Evolutionary conservation across 2,329 filamentous ascomycete genomes (phyloP).

Genomic region (Clarireedia sp.): DNA sequence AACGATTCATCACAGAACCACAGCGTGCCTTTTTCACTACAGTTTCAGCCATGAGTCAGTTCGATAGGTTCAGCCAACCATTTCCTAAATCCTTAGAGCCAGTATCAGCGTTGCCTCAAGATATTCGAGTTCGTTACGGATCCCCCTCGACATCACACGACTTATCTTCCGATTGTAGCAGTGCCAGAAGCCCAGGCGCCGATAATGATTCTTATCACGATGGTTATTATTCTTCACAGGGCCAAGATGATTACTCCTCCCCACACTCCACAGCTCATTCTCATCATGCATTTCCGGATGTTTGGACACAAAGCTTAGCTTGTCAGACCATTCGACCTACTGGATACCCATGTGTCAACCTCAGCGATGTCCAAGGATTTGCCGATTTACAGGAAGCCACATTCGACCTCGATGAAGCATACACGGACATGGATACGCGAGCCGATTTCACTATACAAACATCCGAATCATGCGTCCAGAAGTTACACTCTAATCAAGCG

Average conservation of each 20-base stretch:
- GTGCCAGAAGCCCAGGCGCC: slow-evolving; percentile 16
- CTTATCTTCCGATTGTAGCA: slow-evolving; percentile 17
- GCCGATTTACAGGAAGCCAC: slow-evolving; percentile 19
- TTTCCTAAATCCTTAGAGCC: slow-evolving; percentile 11
- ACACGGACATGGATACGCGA: slow-evolving; percentile 13
- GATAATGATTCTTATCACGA: slow-evolving; percentile 18
- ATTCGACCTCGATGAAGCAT: slow-evolving; percentile 17
- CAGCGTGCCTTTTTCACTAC: slow-evolving; percentile 15
- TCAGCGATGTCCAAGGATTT: slow-evolving; percentile 24
- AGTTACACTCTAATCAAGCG: background rate
- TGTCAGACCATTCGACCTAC: background rate
- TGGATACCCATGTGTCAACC: slow-evolving; percentile 18
- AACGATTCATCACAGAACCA: slow-evolving; percentile 18
- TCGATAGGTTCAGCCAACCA: background rate
- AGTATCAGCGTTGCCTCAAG: slow-evolving; percentile 15
- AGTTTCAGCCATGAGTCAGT: background rate
- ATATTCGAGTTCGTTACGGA: slow-evolving; percentile 10
- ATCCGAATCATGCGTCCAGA: background rate
- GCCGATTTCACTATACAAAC: background rate
- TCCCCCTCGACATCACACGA: slow-evolving; percentile 23
- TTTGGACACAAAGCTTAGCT: background rate
- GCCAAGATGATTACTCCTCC: slow-evolving; percentile 12
- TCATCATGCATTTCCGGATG: slow-evolving; percentile 10
- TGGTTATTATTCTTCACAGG: slow-evolving; percentile 13
- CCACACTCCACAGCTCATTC: slow-evolving; percentile 2